Conservation (phyloP, 495 filamentous ascomycete genomes). For the Neurospora africana region DNA sequence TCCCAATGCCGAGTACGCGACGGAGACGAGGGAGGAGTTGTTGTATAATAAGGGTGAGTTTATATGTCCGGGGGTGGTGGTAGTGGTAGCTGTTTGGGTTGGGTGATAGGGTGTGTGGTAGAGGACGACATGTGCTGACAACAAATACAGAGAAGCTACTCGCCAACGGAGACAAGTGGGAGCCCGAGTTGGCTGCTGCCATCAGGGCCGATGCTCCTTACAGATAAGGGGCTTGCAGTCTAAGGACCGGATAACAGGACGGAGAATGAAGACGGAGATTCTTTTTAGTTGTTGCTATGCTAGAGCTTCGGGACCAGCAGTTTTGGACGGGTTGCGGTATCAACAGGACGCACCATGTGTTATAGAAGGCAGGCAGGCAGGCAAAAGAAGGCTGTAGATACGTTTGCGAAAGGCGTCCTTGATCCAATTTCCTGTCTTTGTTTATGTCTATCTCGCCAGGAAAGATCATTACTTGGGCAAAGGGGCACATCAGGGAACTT, state of each 20-base stretch:
- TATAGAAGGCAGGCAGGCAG: not conserved
- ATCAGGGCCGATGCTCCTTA: constrained; percentile 85
- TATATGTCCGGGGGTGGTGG: not conserved
- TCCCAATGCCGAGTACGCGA: constrained; percentile 95
- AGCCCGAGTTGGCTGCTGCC: constrained; percentile 86
- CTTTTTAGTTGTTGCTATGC: not conserved
- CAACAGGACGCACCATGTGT: not conserved
- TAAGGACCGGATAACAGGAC: not conserved
- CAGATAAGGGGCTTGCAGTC: constrained; percentile 42
- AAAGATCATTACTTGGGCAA: too few species aligned
- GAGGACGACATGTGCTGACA: constrained; percentile 4
- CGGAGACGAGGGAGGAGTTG: constrained; percentile 92
- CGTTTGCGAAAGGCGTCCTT: not conserved
- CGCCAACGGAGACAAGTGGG: constrained; percentile 92
- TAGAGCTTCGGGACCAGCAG: not conserved
- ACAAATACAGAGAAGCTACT: constrained; percentile 51
- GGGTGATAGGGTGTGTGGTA: too few species aligned
- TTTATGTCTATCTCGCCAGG: too few species aligned
- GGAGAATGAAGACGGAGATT: not conserved
- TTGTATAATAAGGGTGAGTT: constrained; percentile 88
- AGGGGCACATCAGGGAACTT: not conserved
- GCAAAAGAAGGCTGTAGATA: not conserved
- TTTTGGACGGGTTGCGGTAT: not conserved
- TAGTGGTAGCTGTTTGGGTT: not conserved
- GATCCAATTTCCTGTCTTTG: too few species aligned